phyloP scores from a whole-genome alignment of 2,329 filamentous ascomycete species.

The Alternaria sp. region DNA sequence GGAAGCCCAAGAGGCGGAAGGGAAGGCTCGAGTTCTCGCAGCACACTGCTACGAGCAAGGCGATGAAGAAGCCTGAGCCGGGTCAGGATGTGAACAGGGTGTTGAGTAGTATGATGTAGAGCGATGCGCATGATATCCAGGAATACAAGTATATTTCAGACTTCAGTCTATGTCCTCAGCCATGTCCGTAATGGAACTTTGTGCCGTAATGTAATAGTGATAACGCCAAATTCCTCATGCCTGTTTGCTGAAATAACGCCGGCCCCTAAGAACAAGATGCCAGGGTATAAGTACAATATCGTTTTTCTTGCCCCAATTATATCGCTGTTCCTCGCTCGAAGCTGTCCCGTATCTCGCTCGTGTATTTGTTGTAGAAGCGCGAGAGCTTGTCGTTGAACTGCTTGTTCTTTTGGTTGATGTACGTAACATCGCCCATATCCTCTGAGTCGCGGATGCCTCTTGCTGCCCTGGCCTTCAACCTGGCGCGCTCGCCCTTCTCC shows the following conservation, averaged over 20 bases:
- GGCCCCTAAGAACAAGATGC: constrained; percentile 5
- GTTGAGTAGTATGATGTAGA: constrained; percentile 46
- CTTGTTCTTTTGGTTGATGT: constrained; percentile 99
- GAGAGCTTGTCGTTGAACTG: constrained; percentile 98
- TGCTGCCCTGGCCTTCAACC: constrained; percentile 85
- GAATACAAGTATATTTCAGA: constrained; percentile 2
- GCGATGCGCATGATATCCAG: constrained; percentile 10
- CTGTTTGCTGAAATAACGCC: constrained; percentile 3
- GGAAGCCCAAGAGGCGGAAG: constrained; percentile 34
- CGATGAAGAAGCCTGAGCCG: constrained; percentile 39
- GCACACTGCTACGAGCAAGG: constrained; percentile 58
- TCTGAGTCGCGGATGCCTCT: constrained; percentile 71
- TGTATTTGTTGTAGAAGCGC: constrained; percentile 99
- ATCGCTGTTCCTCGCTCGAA: constrained; percentile 98
- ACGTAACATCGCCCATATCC: constrained; percentile 90
- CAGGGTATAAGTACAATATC: constrained; percentile 33
- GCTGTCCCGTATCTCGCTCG: constrained; percentile 92
- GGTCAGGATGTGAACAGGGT: constrained; percentile 43
- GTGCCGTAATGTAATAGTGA: not conserved
- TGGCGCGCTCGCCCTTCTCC: constrained; percentile 83
- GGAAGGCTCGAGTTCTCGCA: constrained; percentile 68
- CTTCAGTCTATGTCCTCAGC: not conserved
- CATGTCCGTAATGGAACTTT: accelerated
- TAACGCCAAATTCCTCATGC: constrained; percentile 1
- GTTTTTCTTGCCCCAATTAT: constrained; percentile 47